Conservation (phyloP, 116 monocot species). For the Zostera marina region DNA sequence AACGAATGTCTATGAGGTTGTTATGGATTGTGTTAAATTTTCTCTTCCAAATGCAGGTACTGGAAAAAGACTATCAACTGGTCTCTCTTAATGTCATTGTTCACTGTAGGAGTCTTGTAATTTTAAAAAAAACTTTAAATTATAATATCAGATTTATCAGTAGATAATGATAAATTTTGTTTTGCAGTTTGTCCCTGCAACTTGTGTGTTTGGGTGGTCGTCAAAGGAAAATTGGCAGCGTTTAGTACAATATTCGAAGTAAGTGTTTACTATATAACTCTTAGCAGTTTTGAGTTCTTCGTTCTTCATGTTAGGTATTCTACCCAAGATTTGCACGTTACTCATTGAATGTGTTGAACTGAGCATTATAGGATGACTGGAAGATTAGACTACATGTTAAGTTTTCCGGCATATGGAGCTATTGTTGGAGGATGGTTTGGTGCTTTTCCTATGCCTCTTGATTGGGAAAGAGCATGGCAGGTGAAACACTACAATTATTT, state of each 20-base stretch:
- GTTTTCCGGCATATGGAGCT: constrained; percentile 76
- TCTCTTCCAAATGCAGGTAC: constrained; percentile 35
- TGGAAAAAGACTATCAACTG: constrained; percentile 48
- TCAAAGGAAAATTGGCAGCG: constrained; percentile 61
- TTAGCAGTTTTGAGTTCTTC: background rate
- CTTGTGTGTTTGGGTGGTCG: constrained; percentile 65
- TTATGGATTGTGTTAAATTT: too few relatives aligned
- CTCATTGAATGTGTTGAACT: background rate
- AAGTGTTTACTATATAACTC: too few relatives aligned
- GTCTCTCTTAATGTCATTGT: constrained; percentile 85
- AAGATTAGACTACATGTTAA: constrained; percentile 47
- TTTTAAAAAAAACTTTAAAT: background rate
- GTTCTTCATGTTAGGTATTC: background rate
- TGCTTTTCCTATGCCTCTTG: constrained; percentile 99
- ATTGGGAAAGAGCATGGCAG: constrained; percentile 99
- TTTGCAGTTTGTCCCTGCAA: constrained; percentile 65
- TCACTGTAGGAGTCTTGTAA: constrained; percentile 38
- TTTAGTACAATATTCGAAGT: constrained; percentile 47
- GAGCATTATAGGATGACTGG: constrained; percentile 26
- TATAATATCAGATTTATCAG: background rate
- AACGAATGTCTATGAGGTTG: too few relatives aligned
- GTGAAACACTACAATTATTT: constrained; percentile 13
- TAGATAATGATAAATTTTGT: background rate
- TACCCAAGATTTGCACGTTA: background rate
- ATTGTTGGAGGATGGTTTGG: constrained; percentile 90